Conservation (phyloP, 495 filamentous ascomycete genomes). For the Evansstolkia leycettana region DNA sequence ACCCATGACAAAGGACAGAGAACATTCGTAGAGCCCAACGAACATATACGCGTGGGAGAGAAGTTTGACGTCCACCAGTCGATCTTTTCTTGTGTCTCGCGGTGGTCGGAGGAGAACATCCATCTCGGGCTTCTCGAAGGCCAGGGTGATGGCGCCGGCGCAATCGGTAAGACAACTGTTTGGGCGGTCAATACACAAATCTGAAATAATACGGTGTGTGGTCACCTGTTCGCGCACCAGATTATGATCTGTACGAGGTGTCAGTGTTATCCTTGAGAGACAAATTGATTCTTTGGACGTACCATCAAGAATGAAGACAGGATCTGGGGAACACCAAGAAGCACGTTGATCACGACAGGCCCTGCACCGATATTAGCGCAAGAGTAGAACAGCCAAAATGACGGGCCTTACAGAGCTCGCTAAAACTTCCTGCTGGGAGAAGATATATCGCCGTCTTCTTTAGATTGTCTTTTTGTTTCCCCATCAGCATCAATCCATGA, state of each 20-base stretch:
- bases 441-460: slow-evolving; percentile 46
- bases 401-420: slow-evolving; percentile 40
- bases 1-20: slow-evolving; percentile 49
- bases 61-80: slow-evolving; percentile 52
- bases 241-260: slow-evolving; percentile 40
- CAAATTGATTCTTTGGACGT: slow-evolving; percentile 39
- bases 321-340: slow-evolving; percentile 57
- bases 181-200: too few species aligned
- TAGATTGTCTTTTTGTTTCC: slow-evolving; percentile 35
- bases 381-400: too few species aligned
- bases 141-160: slow-evolving; percentile 44
- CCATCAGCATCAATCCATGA: too few species aligned
- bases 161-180: slow-evolving; percentile 54
- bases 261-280: slow-evolving; percentile 24
- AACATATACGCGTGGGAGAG: slow-evolving; percentile 52
- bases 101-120: slow-evolving; percentile 51
- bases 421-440: slow-evolving; percentile 51
- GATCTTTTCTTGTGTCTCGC: slow-evolving; percentile 45
- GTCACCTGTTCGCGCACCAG: too few species aligned
- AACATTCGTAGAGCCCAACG: slow-evolving; percentile 47
- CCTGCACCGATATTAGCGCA: too few species aligned
- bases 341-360: slow-evolving; percentile 55
- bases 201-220: too few species aligned
- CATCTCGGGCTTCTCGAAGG: slow-evolving; percentile 46
- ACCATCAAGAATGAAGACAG: slow-evolving; percentile 56